A percentile compares a stretch with the other conserved stretches of the same genome.
Evolutionary conservation across 2,329 filamentous ascomycete species (phyloP).

Genomic region (Claviceps fusiformis): DNA sequence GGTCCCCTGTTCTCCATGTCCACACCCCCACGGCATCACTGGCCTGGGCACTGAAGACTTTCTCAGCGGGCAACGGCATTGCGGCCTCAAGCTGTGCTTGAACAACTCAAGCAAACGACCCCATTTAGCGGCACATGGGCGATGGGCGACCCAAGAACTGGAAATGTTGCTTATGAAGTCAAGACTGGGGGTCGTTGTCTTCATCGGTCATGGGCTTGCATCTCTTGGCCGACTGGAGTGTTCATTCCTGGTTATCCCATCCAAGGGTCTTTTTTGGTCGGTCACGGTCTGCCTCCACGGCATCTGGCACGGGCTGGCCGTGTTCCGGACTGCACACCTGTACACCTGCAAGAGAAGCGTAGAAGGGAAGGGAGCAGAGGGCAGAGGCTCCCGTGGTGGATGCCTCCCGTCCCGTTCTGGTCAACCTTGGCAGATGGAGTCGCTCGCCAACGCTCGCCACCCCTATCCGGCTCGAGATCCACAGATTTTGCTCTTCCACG

Average conservation of each 20-base stretch:
- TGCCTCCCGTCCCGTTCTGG: not conserved
- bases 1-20: slow-evolving; percentile 1
- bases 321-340: not conserved
- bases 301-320: not conserved
- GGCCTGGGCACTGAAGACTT: not conserved
- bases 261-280: not conserved
- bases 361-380: not conserved
- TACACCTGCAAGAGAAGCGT: not conserved
- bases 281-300: not conserved
- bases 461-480: not conserved
- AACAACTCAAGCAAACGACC: not conserved
- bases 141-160: not conserved
- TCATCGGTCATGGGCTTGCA: slow-evolving; percentile 3
- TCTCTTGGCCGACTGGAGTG: not conserved
- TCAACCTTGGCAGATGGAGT: not conserved
- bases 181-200: slow-evolving; percentile 2
- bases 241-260: not conserved
- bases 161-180: not conserved
- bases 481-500: not conserved
- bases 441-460: not conserved
- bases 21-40: slow-evolving; percentile 1
- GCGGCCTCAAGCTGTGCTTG: not conserved
- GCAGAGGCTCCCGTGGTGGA: not conserved
- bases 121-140: not conserved
- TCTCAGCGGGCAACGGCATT: not conserved